A percentile compares a stretch with the other conserved stretches of the same genome.
These are phyloP conservation scores for Corymbia maculata DNA, from an alignment of 345 rosid species.

Conservation along the genomic window DNA sequence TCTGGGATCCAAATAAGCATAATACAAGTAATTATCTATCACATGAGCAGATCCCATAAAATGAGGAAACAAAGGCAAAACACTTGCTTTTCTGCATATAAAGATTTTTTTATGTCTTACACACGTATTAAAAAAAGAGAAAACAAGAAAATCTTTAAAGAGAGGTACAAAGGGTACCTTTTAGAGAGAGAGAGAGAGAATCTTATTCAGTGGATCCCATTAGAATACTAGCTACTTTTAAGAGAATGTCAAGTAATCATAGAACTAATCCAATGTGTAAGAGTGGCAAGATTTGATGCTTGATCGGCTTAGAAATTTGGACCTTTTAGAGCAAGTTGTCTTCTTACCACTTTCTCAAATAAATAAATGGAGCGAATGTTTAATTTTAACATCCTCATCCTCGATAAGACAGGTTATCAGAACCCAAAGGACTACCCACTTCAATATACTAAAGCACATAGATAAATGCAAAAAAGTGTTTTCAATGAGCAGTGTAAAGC, in stretches of 20 bases:
- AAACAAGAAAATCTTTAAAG: not conserved
- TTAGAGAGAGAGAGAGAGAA: not conserved
- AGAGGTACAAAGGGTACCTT: not conserved
- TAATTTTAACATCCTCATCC: not conserved
- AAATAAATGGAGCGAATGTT: not conserved
- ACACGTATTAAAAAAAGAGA: not conserved
- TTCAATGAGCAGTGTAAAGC: not conserved
- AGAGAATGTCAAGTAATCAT: not conserved
- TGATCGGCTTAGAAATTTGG: not conserved
- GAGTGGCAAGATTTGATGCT: not conserved
- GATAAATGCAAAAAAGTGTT: not conserved
- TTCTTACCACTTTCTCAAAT: not conserved
- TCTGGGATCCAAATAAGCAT: not conserved
- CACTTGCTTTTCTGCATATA: not conserved
- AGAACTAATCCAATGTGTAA: not conserved
- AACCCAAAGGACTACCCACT: not conserved
- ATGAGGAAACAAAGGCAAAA: not conserved
- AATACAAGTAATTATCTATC: not conserved
- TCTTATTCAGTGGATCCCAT: not conserved
- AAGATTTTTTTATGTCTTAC: not conserved
- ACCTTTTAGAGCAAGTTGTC: not conserved
- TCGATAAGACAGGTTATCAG: not conserved
- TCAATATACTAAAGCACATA: not conserved
- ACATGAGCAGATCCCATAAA: not conserved
- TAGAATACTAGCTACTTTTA: not conserved